Conservation (phyloP, 305 asterid genomes). For the Euphrasia arctica region DNA sequence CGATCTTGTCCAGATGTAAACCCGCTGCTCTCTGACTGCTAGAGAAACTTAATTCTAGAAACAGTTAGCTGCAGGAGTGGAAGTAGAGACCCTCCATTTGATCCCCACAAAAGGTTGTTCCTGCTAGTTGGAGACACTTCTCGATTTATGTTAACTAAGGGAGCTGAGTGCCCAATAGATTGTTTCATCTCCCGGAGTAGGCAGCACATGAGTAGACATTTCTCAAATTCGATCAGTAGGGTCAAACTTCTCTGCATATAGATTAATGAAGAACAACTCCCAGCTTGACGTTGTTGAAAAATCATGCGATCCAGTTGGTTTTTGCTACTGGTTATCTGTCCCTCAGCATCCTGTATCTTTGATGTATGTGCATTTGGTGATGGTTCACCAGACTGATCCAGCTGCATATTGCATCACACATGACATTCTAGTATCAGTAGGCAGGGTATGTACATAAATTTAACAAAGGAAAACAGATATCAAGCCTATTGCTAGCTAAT, state of each 20-base stretch:
- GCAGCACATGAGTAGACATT: constrained; percentile 69
- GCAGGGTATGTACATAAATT: constrained; percentile 8
- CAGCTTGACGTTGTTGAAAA: constrained; percentile 45
- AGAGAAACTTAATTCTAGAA: constrained; percentile 72
- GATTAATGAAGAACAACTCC: constrained; percentile 89
- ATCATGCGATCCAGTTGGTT: constrained; percentile 50
- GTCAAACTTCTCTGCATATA: constrained; percentile 63
- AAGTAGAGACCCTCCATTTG: constrained; percentile 64
- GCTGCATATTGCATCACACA: constrained; percentile 32
- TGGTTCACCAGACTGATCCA: constrained; percentile 41
- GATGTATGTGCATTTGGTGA: constrained; percentile 40
- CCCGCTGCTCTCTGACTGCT: constrained; percentile 52
- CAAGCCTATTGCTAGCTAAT: constrained; percentile 18
- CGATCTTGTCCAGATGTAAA: constrained; percentile 37
- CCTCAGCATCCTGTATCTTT: constrained; percentile 39
- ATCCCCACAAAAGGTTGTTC: constrained; percentile 33
- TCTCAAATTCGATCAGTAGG: constrained; percentile 60
- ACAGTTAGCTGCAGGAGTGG: constrained; percentile 73
- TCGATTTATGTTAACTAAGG: constrained; percentile 51
- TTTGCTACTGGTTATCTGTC: constrained; percentile 44
- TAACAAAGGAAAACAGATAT: background rate
- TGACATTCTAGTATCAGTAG: background rate
- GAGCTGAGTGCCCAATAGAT: constrained; percentile 81
- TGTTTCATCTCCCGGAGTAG: constrained; percentile 87
- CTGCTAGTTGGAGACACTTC: constrained; percentile 70